These are phyloP conservation scores for Dothideomycetes sp. DNA, from an alignment of 2,329 filamentous ascomycete genomes.

Conservation along the genomic window DNA sequence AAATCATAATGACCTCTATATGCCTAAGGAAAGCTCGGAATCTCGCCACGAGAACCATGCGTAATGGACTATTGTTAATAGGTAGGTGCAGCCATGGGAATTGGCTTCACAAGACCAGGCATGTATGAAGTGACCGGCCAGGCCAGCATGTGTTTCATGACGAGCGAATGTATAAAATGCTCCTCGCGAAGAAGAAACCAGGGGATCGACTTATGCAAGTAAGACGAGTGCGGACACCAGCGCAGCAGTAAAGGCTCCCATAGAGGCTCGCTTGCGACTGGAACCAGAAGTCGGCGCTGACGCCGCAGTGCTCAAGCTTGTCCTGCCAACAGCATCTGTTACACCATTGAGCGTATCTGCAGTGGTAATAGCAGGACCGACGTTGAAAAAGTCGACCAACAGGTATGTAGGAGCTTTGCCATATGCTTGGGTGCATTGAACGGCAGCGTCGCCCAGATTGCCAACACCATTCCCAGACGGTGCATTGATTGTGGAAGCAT, in stretches of 20 bases:
- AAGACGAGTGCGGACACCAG: conserved; percentile 4
- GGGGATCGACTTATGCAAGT: conserved; percentile 10
- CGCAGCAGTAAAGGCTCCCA: conserved; percentile 1
- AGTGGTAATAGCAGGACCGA: conserved; percentile 58
- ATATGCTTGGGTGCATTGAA: conserved; percentile 49
- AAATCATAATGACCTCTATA: no score
- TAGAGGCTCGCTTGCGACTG: neutral
- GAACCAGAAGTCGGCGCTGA: conserved; percentile 8
- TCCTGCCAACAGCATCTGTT: conserved; percentile 36
- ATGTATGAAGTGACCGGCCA: no score
- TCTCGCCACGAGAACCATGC: no score
- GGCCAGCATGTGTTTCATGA: no score
- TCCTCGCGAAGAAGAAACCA: no score
- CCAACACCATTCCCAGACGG: conserved; percentile 48
- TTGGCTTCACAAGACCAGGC: no score
- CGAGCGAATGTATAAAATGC: no score
- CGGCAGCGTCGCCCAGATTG: conserved; percentile 39
- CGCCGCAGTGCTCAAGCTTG: conserved; percentile 17
- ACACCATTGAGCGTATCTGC: conserved; percentile 60
- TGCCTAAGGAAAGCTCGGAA: no score
- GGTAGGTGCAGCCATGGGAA: no score
- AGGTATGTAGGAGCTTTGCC: conserved; percentile 60
- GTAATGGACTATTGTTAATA: no score
- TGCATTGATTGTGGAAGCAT: conserved; percentile 57
- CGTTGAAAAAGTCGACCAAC: conserved; percentile 71